Percentiles rank a stretch among this genome's conserved stretches.
phyloP scores from a whole-genome alignment of 2,329 filamentous ascomycete species.

The Diplodia intermedia region DNA sequence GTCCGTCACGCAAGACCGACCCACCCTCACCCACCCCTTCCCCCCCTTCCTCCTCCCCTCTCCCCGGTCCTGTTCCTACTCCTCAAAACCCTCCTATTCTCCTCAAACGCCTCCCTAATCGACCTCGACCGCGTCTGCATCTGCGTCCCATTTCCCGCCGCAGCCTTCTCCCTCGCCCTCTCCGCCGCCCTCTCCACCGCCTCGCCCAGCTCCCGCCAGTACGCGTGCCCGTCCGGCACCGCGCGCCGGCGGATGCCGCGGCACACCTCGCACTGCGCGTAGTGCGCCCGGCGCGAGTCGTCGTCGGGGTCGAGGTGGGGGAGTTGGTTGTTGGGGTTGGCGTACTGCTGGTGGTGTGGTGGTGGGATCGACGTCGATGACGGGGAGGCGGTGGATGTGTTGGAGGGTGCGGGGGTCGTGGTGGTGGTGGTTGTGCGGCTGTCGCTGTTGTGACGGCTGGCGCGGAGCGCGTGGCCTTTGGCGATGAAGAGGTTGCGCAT shows the following conservation, averaged over 20 bases:
- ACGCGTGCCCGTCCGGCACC: background rate
- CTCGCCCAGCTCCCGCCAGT: background rate
- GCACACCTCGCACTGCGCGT: constrained; percentile 5
- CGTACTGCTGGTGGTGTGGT: too few relatives aligned
- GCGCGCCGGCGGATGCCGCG: background rate
- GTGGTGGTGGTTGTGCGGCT: background rate
- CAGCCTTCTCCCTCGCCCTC: background rate
- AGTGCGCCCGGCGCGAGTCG: background rate
- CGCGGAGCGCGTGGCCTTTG: background rate
- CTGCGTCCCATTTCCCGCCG: background rate
- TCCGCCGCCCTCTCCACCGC: background rate
- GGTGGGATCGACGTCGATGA: too few relatives aligned
- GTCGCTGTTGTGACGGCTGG: background rate
- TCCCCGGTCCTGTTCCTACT: background rate
- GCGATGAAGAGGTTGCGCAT: constrained; percentile 1
- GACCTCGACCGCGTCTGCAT: too few relatives aligned
- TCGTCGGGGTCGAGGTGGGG: constrained; percentile 10
- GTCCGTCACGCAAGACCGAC: background rate
- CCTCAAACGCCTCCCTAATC: too few relatives aligned
- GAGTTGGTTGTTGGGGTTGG: background rate
- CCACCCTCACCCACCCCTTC: too few relatives aligned
- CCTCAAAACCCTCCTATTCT: too few relatives aligned
- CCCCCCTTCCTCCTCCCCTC: background rate
- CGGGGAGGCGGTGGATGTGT: background rate
- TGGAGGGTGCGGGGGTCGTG: background rate